A percentile compares a stretch with the other conserved stretches of the same genome.
phyloP scores from a whole-genome alignment of 208 protist species.

The Willaertia magna region DNA sequence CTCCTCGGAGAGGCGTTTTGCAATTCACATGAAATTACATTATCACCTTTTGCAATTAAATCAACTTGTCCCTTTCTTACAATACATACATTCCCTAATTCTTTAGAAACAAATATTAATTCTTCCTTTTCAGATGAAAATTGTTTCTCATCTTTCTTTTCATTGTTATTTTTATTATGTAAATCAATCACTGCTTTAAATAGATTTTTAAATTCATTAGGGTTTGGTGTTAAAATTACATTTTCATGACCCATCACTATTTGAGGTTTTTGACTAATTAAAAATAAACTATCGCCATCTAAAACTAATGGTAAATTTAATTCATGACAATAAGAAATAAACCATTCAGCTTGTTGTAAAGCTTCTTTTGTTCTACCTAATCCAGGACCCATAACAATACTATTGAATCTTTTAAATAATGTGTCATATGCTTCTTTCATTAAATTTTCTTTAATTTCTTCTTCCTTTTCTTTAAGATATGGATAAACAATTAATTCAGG shows the following conservation, averaged over 20 bases:
- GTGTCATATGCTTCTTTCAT: not conserved
- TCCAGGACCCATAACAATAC: constrained; percentile 25
- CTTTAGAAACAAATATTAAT: not conserved
- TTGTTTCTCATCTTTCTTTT: not conserved
- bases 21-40: constrained; percentile 4
- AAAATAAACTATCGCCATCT: constrained; percentile 26
- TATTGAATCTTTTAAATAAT: not conserved
- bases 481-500: constrained; percentile 38
- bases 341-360: not conserved
- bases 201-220: not conserved
- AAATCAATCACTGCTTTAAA: not conserved
- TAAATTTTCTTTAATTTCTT: not conserved
- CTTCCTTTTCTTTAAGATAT: not conserved
- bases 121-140: not conserved
- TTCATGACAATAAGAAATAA: not conserved
- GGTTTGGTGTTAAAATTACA: constrained; percentile 20
- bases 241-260: constrained; percentile 13
- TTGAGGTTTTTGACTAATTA: constrained; percentile 11
- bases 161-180: not conserved
- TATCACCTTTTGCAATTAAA: constrained; percentile 5
- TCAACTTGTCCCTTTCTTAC: constrained; percentile 17
- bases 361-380: constrained; percentile 12
- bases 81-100: constrained; percentile 6
- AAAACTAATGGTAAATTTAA: constrained; percentile 16
- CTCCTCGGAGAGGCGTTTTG: constrained; percentile 5